Base-by-base conservation (phyloP, 176 grass and related monocot species). In the Coix lacrymajobi region DNA sequence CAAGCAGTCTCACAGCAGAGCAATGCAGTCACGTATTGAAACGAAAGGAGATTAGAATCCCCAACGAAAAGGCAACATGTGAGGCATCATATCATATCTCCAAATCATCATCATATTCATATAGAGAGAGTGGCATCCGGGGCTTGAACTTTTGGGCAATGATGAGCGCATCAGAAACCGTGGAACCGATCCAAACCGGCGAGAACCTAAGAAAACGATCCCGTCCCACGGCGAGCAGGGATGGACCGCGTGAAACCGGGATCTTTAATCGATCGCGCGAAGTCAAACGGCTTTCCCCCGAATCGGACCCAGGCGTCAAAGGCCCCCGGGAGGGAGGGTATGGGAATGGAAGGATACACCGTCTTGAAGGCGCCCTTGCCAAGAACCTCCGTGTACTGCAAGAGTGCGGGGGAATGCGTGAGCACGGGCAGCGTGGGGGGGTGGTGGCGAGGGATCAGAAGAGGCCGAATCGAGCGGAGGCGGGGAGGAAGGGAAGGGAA, bases 331-430 rank as follows among this genome's bases (percentile, higher is more conserved):
- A 4, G 24, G 17, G n/a, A 29, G 28, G 10, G 9, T n/a, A n/a
- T n/a, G n/a, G 14, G 28, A 56, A 16, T 1, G 40, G 77, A 86
- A 94, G 87, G 89, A 94, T 94, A 94, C 92, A 94, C 92, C 57
- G 92, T 92, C 82, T 94, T 94, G 73, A 94, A 90, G 38, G 89
- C 89, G 17, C 92, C 92, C 79, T 89, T 94, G 67, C 92, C 92
- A 1, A 94, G 80, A 12, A 94, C 82, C 87, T 94, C 87, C 69
- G 82, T 69, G 71, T 94, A 94, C 89, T 94, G 89, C 87, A 87
- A 38, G 37, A 75, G 26, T 28, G 24, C 13, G 14, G n/a, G n/a
- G n/a, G 33, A 64, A 79, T 30, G 68, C 63, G 51, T 51, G 6
- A 56, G 32, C 64, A 71, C 12, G 20, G 13, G 7, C n/a, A 58